Evolutionary conservation across 208 protist species (phyloP), one percentile per base, ranked within the genome.

Genomic region (Leishmania tropica): DNA sequence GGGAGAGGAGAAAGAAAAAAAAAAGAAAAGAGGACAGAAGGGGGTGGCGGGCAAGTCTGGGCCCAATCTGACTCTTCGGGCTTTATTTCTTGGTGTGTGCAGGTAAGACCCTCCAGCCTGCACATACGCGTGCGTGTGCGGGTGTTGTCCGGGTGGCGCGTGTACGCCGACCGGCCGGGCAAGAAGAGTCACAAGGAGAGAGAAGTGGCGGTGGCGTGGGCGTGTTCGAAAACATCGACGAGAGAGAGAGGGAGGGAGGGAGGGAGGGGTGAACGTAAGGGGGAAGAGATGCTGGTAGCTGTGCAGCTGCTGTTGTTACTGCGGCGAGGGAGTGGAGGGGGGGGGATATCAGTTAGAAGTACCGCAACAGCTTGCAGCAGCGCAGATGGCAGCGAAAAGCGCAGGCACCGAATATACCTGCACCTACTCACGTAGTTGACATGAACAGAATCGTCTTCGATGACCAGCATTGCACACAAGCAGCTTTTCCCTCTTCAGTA

Each of bases 61-160:
- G 62, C 31, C 62, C 11, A 24, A 40, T 68, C 8, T 35, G 58
- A 24, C 53, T 79, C 28, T 83, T 40, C 58, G 1, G 24, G 60
- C 24, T 81, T 73, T 15, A 31, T 60, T 74, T 88, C 83, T 79
- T 88, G 65, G 19, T 47, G 70, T 85, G 51, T 83, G 24, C 54
- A 54, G 70, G 71, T 75, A 47, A 15, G 40, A n/a, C 37, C 40
- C 40, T 72, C 10, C 67, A 72, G 45, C 28, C 45, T 75, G 47
- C 28, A 28, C 24, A 56, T 37, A 40, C n/a, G n/a, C 71, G 40
- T 74, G 68, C 28, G 71, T 47, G n/a, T 73, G 42, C 77, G 8
- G 28, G n/a, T 40, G 48, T 64, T 72, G 21, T 48, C 40, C 40
- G 21, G 15, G 13, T 68, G 40, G 35, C 58, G 53, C 19, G 75